These are phyloP conservation scores for Alternaria triticina DNA, from an alignment of 2,329 filamentous ascomycete species.

Conservation along the genomic window DNA sequence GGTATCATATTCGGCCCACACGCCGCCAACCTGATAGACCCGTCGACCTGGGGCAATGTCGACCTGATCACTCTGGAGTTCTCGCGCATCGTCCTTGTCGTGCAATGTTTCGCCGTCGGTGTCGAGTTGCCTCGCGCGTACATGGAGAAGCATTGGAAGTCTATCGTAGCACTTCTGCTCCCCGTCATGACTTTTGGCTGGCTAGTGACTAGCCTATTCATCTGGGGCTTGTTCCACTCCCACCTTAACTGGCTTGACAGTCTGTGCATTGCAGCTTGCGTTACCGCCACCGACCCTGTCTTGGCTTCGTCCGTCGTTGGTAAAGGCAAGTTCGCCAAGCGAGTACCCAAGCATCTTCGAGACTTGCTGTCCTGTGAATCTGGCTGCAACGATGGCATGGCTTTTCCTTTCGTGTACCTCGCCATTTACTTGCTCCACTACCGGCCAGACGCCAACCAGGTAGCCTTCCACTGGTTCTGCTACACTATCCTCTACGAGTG, in stretches of 20 bases:
- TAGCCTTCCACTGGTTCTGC: conserved; percentile 86
- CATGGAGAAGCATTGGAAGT: conserved; percentile 98
- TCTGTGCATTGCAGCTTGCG: conserved; percentile 85
- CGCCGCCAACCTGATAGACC: conserved; percentile 81
- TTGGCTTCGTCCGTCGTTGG: conserved; percentile 96
- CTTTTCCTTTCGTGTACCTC: conserved; percentile 96
- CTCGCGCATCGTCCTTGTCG: conserved; percentile 85
- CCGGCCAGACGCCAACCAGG: conserved; percentile 68
- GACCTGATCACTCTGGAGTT: conserved; percentile 90
- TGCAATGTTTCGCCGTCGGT: conserved; percentile 90
- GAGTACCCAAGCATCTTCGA: conserved; percentile 95
- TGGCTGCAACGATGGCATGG: conserved; percentile 99
- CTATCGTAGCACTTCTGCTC: conserved; percentile 83
- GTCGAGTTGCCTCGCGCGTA: conserved; percentile 92
- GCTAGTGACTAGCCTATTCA: conserved; percentile 88
- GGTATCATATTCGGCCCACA: conserved; percentile 89
- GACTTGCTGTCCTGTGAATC: conserved; percentile 95
- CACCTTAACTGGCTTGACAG: conserved; percentile 87
- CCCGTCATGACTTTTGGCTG: conserved; percentile 98
- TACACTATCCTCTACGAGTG: conserved; percentile 94
- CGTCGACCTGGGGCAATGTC: conserved; percentile 75
- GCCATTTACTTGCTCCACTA: conserved; percentile 89
- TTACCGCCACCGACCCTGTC: conserved; percentile 96
- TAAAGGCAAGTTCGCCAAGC: conserved; percentile 98
- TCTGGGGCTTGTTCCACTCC: conserved; percentile 85